Conservation (phyloP, 1,284 basidiomycete species). For the Sanghuangporus sanghuang region DNA sequence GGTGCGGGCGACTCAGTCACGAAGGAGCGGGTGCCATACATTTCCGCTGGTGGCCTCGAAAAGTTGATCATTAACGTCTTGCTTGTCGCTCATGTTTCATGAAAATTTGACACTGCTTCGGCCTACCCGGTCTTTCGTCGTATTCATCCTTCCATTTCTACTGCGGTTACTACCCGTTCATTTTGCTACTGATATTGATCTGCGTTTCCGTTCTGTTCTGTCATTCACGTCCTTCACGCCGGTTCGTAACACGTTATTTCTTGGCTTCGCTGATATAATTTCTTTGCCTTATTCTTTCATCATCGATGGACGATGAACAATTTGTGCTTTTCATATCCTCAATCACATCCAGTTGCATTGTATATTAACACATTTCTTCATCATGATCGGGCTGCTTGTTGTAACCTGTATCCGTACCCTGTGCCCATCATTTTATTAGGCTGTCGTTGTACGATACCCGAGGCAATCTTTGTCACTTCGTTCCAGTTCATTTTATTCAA, state of each 20-base stretch:
- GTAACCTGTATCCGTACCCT: background rate
- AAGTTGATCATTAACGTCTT: constrained; percentile 70
- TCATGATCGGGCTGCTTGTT: too few species aligned
- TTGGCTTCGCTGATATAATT: background rate
- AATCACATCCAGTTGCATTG: background rate
- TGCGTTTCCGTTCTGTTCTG: background rate
- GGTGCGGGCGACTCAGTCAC: constrained; percentile 37
- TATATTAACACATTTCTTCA: background rate
- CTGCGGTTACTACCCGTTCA: background rate
- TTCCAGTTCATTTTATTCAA: background rate
- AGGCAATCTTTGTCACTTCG: background rate
- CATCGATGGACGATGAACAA: background rate
- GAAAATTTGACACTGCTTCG: constrained; percentile 18
- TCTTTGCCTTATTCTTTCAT: background rate
- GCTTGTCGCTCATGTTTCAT: constrained; percentile 61
- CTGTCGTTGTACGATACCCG: background rate
- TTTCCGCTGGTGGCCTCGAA: constrained; percentile 58
- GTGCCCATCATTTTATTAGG: background rate
- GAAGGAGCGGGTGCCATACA: constrained; percentile 65
- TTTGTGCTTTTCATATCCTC: background rate
- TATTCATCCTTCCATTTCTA: background rate
- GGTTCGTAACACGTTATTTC: background rate
- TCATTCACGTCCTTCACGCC: background rate
- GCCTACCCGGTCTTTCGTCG: background rate
- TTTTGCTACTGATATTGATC: background rate